Base-by-base conservation (phyloP, 2,329 filamentous ascomycete genomes). In the Fusarium nisikadoi region DNA sequence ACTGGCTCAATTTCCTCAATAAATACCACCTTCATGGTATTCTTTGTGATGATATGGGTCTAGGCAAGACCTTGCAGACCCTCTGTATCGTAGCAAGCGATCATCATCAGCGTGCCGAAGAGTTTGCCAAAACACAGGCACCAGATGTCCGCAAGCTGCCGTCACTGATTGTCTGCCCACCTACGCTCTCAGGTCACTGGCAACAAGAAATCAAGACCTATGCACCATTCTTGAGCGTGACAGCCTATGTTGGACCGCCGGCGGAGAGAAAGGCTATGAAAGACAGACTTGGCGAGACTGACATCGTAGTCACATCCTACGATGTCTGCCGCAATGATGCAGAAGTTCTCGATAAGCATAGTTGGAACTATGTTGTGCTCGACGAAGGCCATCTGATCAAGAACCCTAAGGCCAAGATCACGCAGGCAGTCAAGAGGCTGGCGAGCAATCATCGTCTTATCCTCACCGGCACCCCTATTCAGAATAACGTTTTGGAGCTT, bases 311-410 rank as follows among this genome's bases (percentile, higher is more conserved):
- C 70, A 99, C 97, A 2, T 98, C 95, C 1, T 99, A 99, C 78
- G 97, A 99, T 80, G 96, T 99, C 54, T 98, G 95, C 80, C 91
- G 97, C 57, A 99, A 99, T 74, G 96, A 99, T 78, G 90, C 92
- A n/a, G 94, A 98, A 13, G 81, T 95, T 8, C 88, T 99, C 38
- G 89, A 90, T 49, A 90, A 93, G 60, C 90, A 96, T 78, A 96
- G 89, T 74, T 99, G 95, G 94, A 99, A 99, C 80, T 99, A 99
- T 79, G 93, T 96, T 62, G 95, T 99, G 8, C 89, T 99, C 12
- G 96, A 99, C 78, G 96, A 99, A 84, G 96, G 97, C 4, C 96
- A 99, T 84, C 84, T 99, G 71, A 99, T 99, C 86, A 99, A 99
- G 86, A 99, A 99, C 80, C 94, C 96, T 7, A 97, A 96, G 80